A percentile compares a stretch with the other conserved stretches of the same genome.
These are phyloP conservation scores for Proliferodiscus dingleyae DNA, from an alignment of 2,329 filamentous ascomycete species.

Conservation along the genomic window DNA sequence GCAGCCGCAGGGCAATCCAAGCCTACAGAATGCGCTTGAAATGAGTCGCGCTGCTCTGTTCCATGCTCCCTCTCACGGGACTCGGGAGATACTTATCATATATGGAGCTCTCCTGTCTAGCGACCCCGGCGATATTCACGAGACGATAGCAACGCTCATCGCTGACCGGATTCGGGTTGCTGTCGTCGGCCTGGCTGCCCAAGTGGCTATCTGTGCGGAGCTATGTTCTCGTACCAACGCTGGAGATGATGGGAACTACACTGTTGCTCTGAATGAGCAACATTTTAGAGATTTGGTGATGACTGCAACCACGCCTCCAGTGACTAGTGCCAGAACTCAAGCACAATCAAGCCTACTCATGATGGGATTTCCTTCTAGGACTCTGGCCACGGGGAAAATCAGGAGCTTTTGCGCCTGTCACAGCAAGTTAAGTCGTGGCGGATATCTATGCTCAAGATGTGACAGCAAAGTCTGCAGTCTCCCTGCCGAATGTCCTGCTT, in stretches of 20 bases:
- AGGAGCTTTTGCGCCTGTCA: constrained; percentile 86
- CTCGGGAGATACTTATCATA: constrained; percentile 84
- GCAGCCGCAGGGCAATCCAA: constrained; percentile 70
- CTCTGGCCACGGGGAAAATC: constrained; percentile 61
- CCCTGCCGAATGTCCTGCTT: constrained; percentile 86
- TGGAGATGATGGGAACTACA: constrained; percentile 71
- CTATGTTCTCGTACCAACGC: constrained; percentile 84
- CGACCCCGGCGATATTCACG: constrained; percentile 92
- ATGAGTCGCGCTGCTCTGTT: constrained; percentile 91
- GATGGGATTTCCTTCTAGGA: constrained; percentile 96
- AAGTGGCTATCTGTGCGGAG: constrained; percentile 88
- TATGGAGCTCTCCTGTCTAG: constrained; percentile 87
- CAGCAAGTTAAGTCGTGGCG: constrained; percentile 72
- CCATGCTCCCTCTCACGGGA: constrained; percentile 89
- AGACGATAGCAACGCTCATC: constrained; percentile 75
- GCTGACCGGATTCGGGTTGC: constrained; percentile 80
- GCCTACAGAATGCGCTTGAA: constrained; percentile 90
- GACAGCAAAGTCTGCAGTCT: constrained; percentile 82
- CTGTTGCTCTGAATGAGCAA: constrained; percentile 78
- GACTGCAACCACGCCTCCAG: constrained; percentile 81
- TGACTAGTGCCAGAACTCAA: constrained; percentile 62
- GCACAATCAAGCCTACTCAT: constrained; percentile 68
- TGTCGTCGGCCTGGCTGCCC: constrained; percentile 84
- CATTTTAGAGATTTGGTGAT: constrained; percentile 89
- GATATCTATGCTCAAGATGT: constrained; percentile 89